Conservation (phyloP, 2,329 filamentous ascomycete species). For the Albifimbria verrucaria region DNA sequence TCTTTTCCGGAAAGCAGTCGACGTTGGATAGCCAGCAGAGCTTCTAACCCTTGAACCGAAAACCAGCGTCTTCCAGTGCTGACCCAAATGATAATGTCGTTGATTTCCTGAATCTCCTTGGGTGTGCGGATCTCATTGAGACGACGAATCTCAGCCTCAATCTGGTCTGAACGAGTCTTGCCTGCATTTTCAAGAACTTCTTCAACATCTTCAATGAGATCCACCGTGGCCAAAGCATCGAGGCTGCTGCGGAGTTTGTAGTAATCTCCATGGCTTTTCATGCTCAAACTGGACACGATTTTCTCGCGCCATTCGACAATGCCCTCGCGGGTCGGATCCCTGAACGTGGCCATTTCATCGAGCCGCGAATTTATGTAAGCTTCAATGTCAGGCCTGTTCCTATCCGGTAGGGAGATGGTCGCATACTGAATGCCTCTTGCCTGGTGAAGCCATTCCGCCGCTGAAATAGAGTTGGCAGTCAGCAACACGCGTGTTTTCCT, state of each 20-base stretch:
- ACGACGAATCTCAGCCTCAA: conserved; percentile 25
- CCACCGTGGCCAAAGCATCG: conserved; percentile 26
- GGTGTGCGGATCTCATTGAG: conserved; percentile 27
- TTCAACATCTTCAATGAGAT: conserved; percentile 30
- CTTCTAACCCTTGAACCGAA: conserved; percentile 21
- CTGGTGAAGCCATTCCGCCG: conserved; percentile 1
- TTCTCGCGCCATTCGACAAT: conserved; percentile 28
- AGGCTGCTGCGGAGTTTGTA: conserved; percentile 17
- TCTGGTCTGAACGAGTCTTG: conserved; percentile 26
- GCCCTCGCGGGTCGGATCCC: conserved; percentile 17
- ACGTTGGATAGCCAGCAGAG: conserved; percentile 6
- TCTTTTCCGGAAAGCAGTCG: no score
- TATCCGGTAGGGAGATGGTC: conserved; percentile 19
- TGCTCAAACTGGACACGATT: conserved; percentile 14
- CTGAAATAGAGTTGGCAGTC: conserved; percentile 13
- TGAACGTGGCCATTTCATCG: conserved; percentile 26
- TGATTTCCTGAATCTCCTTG: conserved; percentile 33
- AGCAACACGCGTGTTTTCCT: conserved; percentile 23
- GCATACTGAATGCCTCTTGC: no score
- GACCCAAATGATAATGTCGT: conserved; percentile 34
- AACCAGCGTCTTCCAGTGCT: conserved; percentile 21
- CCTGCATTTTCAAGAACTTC: conserved; percentile 24
- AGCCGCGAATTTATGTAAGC: conserved; percentile 26
- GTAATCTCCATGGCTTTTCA: conserved; percentile 6
- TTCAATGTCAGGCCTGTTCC: conserved; percentile 23